Evolutionary conservation across 2,329 filamentous ascomycete genomes (phyloP).

Genomic region (Magnaporthiopsis poae): DNA sequence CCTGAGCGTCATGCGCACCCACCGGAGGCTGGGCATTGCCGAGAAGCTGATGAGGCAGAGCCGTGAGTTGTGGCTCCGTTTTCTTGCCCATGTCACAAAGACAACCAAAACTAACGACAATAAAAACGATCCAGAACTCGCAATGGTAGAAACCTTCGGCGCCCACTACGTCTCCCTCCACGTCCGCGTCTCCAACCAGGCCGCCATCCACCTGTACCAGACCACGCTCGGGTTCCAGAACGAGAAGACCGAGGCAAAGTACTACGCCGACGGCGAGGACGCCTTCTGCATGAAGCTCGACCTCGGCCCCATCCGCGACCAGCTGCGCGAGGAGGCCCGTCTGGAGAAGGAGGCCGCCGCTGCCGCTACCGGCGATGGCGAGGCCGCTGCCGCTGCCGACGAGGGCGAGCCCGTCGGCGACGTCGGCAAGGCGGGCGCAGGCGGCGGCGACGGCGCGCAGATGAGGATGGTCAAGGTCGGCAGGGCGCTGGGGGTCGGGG

Average conservation of each 20-base stretch:
- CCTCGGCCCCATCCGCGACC: conserved; percentile 50
- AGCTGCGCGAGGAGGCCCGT: conserved; percentile 34
- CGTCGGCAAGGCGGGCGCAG: conserved; percentile 23
- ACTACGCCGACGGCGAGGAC: conserved; percentile 97
- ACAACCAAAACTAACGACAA: too few relatives aligned
- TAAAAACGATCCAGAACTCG: conserved; percentile 47
- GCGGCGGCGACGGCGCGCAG: conserved; percentile 36
- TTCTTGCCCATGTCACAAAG: not conserved
- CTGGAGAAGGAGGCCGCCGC: conserved; percentile 32
- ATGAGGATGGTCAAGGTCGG: conserved; percentile 83
- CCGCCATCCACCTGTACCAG: conserved; percentile 83
- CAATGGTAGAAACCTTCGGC: conserved; percentile 91
- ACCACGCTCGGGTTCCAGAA: conserved; percentile 83
- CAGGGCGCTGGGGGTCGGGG: conserved; percentile 65
- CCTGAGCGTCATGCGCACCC: conserved; percentile 90
- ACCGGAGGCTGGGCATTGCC: conserved; percentile 79
- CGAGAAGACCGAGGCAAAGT: conserved; percentile 77
- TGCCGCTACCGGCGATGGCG: conserved; percentile 29
- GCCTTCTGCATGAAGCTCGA: conserved; percentile 90
- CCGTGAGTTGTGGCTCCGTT: conserved; percentile 47
- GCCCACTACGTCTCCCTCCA: conserved; percentile 91
- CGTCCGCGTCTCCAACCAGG: conserved; percentile 86
- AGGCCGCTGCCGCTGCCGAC: conserved; percentile 31
- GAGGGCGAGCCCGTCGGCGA: conserved; percentile 65
- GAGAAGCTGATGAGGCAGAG: conserved; percentile 97